Base-by-base conservation (phyloP, 495 filamentous ascomycete species). In the Rusavskia elegans region DNA sequence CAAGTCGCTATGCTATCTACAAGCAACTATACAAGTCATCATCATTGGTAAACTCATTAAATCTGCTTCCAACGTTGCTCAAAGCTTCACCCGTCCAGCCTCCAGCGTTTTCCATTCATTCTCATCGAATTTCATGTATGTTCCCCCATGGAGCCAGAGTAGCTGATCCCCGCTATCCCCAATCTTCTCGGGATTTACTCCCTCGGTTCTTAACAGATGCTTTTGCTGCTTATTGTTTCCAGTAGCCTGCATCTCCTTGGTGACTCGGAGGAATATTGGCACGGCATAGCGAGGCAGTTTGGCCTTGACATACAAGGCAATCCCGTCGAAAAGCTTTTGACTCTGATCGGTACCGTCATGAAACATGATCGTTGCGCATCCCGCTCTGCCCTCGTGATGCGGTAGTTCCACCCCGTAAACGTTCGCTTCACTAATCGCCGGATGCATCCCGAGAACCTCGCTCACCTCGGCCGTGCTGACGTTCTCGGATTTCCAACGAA, bases 401-500 rank as follows among this genome's bases (percentile, higher is more conserved):
- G 89, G 89, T 3, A 96, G 64, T 23, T 78, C 61, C 0, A 96
- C 85, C 23, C 89, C 89, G 56, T 95, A 96, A 1, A 96, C 89
- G 55, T 90, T 93, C 21, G 85, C 82, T 65, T 95, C 89, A 23
- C 74, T 61, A 14, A 95, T 71, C 0, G 70, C 71, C 0, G 82
- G 71, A 55, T 89, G 84, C 1, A 66, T 60, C 3, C 86, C 83
- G 0, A 96, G 60, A 0, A 80, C 80, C 49, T 87, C 81, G 21
- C 78, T 76, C 6, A 93, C 89, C 56, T 94, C 90, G 20, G 82
- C 81, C 0, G 89, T 92, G 9, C 81, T 84, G 3, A 95, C 86
- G 51, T 96, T 97, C 67, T 97, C 90, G 42, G 79, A 81, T 71
- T 94, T 95, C 90, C 90, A 97, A 17, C 90, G 79, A 70, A 87